Base-by-base conservation (phyloP, 1,284 basidiomycete genomes). In the Austroboletus rostrupii region DNA sequence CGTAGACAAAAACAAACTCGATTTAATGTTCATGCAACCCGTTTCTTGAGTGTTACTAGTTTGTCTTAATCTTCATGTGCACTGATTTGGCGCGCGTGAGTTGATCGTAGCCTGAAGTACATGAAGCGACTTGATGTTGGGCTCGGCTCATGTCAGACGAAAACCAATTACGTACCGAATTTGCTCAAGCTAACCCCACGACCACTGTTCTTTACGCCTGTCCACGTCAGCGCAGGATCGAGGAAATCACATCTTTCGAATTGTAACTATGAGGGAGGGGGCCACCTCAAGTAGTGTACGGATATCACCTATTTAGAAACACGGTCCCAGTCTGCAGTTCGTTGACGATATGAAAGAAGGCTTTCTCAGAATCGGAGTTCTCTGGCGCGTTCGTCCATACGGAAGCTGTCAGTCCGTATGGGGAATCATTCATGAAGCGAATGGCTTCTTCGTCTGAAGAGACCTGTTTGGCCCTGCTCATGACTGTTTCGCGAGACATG, bases 361-460 rank as follows among this genome's bases (percentile, higher is more conserved):
- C 83, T 5, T 73, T 67, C 50, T 87, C 77, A 1, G 84, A 87
- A 23, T 81, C 78, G 0, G 74, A 62, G 49, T 82, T 78, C 10
- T 68, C 69, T 33, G 77, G 74, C 2, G 79, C 81, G 61, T 91
- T 79, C 0, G 95, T 97, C 95, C 95, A 98, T 28, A 98, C 70
- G 17, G 91, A 93, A 1, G 92, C 91, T 1, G 95, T 98, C 31
- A 98, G 76, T 13, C 95, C 95, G 65, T 95, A 97, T 1, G 80
- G 81, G n/a, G 93, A 97, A 69, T 97, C 93, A 69, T 98, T 97
- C 90, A 98, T 97, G 29, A 97, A 77, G 31, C 71, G 65, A 50
- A 97, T 72, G 0, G 94, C 94, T 66, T 96, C 92, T 45, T 86
- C 84, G 62, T 95, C 92, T 0, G 84, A 84, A 13, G 78, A 74